Conservation (phyloP, 352 stramenopile species). For the Phytophthora tentaculata region DNA sequence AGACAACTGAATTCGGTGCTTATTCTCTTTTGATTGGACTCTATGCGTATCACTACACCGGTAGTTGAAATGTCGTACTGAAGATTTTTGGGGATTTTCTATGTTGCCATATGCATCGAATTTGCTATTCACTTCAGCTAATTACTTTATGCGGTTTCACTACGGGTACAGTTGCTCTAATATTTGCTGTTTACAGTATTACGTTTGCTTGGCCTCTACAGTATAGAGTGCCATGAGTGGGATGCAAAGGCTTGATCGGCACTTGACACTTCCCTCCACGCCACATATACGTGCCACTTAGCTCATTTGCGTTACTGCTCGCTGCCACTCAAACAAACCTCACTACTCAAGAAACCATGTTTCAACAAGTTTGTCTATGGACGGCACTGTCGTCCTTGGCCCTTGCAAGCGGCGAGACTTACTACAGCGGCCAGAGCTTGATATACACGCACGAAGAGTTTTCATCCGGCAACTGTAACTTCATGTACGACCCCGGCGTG, state of each 20-base stretch:
- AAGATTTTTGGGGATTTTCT: no score
- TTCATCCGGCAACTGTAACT: conserved; percentile 65
- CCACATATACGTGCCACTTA: background rate
- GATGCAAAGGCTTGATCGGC: conserved; percentile 9
- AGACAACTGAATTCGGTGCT: no score
- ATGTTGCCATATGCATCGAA: no score
- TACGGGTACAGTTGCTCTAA: no score
- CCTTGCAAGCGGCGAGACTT: conserved; percentile 22
- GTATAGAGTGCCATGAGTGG: background rate
- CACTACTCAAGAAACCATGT: background rate
- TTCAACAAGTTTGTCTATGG: conserved; percentile 14
- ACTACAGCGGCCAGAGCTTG: conserved; percentile 56
- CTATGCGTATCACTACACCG: no score
- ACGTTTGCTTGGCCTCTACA: background rate
- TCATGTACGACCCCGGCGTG: conserved; percentile 57
- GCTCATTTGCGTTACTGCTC: conserved; percentile 2
- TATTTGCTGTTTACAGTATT: background rate
- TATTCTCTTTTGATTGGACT: no score
- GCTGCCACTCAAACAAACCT: background rate
- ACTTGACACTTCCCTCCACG: background rate
- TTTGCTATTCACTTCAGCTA: no score
- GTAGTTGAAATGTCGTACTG: no score
- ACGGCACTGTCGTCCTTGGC: conserved; percentile 12
- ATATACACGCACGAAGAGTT: conserved; percentile 51
- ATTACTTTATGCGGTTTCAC: no score